Conservation (phyloP, 495 filamentous ascomycete species). For the Apiosordaria backusii region DNA sequence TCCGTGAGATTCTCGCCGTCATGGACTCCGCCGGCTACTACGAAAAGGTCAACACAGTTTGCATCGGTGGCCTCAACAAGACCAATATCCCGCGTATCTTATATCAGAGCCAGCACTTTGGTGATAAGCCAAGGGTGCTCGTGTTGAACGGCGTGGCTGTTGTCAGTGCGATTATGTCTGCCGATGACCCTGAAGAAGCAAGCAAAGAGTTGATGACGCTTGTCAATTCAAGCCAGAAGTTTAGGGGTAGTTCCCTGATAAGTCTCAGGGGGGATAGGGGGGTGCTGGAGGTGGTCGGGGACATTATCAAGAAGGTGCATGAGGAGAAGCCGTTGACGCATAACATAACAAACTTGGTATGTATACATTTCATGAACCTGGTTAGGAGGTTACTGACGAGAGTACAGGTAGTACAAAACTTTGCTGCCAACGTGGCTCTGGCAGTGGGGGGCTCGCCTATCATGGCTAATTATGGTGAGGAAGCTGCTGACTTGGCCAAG, state of each 20-base stretch:
- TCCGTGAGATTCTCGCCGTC: constrained; percentile 61
- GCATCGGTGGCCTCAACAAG: constrained; percentile 85
- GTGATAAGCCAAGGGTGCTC: constrained; percentile 31
- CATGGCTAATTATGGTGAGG: constrained; percentile 83
- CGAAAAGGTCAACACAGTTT: constrained; percentile 53
- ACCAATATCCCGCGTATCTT: constrained; percentile 71
- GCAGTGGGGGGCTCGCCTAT: constrained; percentile 86
- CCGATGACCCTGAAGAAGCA: constrained; percentile 58
- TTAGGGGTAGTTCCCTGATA: background rate
- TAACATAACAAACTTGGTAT: constrained; percentile 86
- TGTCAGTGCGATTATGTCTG: constrained; percentile 83
- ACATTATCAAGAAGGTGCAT: constrained; percentile 57
- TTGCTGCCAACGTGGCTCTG: constrained; percentile 85
- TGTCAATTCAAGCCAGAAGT: constrained; percentile 21
- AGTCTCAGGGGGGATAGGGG: constrained; percentile 23
- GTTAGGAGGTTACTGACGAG: background rate
- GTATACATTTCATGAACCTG: background rate
- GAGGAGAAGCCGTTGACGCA: constrained; percentile 72
- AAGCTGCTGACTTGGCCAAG: constrained; percentile 71
- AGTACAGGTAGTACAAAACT: constrained; percentile 75
- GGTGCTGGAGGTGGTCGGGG: constrained; percentile 53
- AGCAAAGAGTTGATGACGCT: constrained; percentile 54
- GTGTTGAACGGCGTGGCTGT: constrained; percentile 76
- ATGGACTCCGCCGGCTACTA: constrained; percentile 43
- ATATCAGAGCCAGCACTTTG: constrained; percentile 53